phyloP scores from a whole-genome alignment of 495 filamentous ascomycete genomes.

The Lasiosphaeriaceae sp. region DNA sequence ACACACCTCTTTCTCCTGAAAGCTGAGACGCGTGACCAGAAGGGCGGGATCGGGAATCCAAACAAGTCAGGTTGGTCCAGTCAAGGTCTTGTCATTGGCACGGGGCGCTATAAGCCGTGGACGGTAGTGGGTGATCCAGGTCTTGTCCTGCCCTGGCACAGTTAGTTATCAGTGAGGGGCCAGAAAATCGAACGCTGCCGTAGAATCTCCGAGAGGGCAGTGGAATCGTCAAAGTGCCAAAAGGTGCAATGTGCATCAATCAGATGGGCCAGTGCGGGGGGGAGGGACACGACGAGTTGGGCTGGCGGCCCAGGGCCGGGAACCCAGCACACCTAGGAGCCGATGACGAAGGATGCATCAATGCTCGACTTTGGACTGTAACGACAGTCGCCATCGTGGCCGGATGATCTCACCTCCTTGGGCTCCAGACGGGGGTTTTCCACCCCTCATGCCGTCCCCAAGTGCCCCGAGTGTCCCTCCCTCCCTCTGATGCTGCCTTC shows the following conservation, averaged over 20 bases:
- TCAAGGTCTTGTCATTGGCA: neutral
- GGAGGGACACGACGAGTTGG: neutral
- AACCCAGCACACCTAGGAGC: neutral
- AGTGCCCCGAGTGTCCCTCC: neutral
- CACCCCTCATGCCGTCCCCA: neutral
- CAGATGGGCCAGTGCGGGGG: neutral
- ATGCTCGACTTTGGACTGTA: neutral
- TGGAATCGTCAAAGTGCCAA: neutral
- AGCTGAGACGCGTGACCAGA: conserved; percentile 1
- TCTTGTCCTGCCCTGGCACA: neutral
- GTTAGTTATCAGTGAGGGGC: conserved; percentile 1
- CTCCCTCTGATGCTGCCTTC: neutral
- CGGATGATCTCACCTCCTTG: neutral
- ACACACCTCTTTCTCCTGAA: neutral
- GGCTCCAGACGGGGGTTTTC: neutral
- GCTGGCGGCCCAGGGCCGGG: neutral
- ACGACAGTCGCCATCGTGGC: neutral
- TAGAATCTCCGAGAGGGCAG: neutral
- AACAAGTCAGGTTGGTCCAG: neutral
- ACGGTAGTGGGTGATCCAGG: neutral
- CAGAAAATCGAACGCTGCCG: no score
- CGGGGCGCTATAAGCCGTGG: neutral
- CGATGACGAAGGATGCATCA: neutral
- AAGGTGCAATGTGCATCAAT: neutral
- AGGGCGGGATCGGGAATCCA: conserved; percentile 1